Base-by-base conservation (phyloP, 495 filamentous ascomycete species). In the Pseudoneurospora amorphoporcata region DNA sequence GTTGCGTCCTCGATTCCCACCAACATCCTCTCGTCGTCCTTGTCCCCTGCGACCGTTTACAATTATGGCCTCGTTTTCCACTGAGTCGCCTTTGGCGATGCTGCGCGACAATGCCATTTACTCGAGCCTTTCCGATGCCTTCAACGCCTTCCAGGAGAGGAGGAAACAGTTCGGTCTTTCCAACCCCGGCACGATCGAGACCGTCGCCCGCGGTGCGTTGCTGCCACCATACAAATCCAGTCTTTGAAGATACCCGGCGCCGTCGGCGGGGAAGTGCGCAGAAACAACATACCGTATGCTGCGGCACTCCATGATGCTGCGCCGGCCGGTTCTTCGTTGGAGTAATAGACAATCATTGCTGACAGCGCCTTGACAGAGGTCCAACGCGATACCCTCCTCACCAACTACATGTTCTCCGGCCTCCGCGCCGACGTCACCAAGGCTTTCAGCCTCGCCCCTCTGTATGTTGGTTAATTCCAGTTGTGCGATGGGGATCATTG, bases 371-470 rank as follows among this genome's bases (percentile, higher is more conserved):
- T 29, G 19, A 70, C 72, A 80, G 95, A 99, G 87, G 94, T 97
- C 61, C 90, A 95, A 83, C 93, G 94, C 79, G 94, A 97, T 86
- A 94, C 97, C 68, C 90, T 98, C 80, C 88, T 97, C 75, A 94
- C 90, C 81, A 97, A 97, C 84, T 92, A 92, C 79, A 95, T 94
- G 88, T 98, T 98, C 87, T 88, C 92, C 23, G 96, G 96, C 72
- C 87, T 99, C 79, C 91, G 94, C 75, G 96, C 95, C 78, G 96
- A 99, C 82, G 83, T 98, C 78, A 97, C 92, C 74, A 99, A 98
- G 87, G 90, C 92, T 76, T 94, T 98, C 84, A 92, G 93, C 85
- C 87, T 97, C 78, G 87, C 89, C 74, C 96, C 95, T 68, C 84
- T 98, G 77, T 80, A 77, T 53, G 79, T 79, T 42, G 3, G 42